Evolutionary conservation across 202 grass and related monocot genomes (phyloP), one percentile per base, ranked within the genome.

Genomic region (Bolboschoenoplectus hybrid): DNA sequence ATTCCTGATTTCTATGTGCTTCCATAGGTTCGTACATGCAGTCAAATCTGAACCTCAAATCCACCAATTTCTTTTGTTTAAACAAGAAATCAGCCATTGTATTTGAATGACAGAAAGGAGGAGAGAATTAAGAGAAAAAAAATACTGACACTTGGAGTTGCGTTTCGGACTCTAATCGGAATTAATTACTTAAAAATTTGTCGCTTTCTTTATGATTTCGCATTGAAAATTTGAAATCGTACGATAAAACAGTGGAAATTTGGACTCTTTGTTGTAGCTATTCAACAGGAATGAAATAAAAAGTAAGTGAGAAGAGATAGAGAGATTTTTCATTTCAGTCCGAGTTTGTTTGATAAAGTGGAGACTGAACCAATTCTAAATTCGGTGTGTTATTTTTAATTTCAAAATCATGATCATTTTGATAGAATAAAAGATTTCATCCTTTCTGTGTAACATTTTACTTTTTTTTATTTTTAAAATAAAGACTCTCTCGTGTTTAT

Each of bases 101-200:
- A 40, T 49, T 10, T 26, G 45, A 2, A 49, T 4, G 44, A 47
- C 41, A 72, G 6, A 58, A 6, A n/a, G 19, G 16, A 19, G 44
- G 43, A 50, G 43, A 50, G 8, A 50, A 26, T 73, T 20, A n/a
- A 46, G n/a, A 17, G 2, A 26, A 52, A 76, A 32, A 36, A 76
- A 38, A 38, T 51, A 8, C 2, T 76, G 38, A 70, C 20, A 76
- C 45, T 76, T 76, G 26, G 73, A 76, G 73, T 76, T 55, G 49
- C 73, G 73, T 76, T 76, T 76, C 11, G 5, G 38, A 76, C 73
- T 76, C 46, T 51, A 75, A 52, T 75, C 19, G 5, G 11, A 52
- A 13, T 36, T 50, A 10, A n/a, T 73, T 20, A 34, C 20, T 26
- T 49, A 4, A 26, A 39, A 39, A 5, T 19, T 74, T 47, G 9